A percentile compares a stretch with the other conserved stretches of the same genome.
These are phyloP conservation scores for Annona squamosa DNA, from an alignment of 164 flowering plant genomes.

Conservation along the genomic window DNA sequence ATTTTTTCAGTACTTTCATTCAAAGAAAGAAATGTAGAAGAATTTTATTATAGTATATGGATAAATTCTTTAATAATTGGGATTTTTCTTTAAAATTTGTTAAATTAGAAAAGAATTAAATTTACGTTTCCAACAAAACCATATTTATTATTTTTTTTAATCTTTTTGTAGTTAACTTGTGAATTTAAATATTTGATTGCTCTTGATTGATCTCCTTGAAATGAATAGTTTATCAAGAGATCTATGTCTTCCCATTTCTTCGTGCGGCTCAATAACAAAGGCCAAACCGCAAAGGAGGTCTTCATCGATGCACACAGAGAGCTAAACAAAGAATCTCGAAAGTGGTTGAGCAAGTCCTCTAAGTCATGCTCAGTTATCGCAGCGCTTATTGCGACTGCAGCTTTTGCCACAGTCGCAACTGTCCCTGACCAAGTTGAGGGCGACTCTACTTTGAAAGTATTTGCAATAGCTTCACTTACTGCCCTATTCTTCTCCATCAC, in stretches of 20 bases:
- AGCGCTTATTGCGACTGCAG: constrained; percentile 16
- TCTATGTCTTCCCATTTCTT: constrained; percentile 11
- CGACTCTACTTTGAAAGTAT: neutral
- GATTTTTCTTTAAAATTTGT: too few species aligned
- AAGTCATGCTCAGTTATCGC: constrained; percentile 20
- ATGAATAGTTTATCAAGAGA: constrained; percentile 14
- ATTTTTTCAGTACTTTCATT: too few species aligned
- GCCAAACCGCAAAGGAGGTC: constrained; percentile 16
- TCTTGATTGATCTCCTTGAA: too few species aligned
- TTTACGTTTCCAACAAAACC: too few species aligned
- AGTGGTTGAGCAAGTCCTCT: constrained; percentile 23
- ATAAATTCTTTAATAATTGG: too few species aligned
- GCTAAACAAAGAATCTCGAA: constrained; percentile 6
- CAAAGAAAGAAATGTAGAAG: too few species aligned
- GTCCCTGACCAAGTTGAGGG: neutral
- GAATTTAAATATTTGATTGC: too few species aligned
- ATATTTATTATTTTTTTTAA: too few species aligned
- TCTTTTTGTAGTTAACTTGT: too few species aligned
- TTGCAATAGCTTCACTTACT: constrained; percentile 8
- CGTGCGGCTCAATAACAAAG: constrained; percentile 2
- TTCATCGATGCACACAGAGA: constrained; percentile 18
- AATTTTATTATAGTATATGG: too few species aligned
- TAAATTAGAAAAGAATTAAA: too few species aligned
- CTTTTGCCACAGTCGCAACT: constrained; percentile 7
- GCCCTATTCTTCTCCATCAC: constrained; percentile 26